These are phyloP conservation scores for Fusarium armeniacum DNA, from an alignment of 2,329 filamentous ascomycete species.

Conservation along the genomic window DNA sequence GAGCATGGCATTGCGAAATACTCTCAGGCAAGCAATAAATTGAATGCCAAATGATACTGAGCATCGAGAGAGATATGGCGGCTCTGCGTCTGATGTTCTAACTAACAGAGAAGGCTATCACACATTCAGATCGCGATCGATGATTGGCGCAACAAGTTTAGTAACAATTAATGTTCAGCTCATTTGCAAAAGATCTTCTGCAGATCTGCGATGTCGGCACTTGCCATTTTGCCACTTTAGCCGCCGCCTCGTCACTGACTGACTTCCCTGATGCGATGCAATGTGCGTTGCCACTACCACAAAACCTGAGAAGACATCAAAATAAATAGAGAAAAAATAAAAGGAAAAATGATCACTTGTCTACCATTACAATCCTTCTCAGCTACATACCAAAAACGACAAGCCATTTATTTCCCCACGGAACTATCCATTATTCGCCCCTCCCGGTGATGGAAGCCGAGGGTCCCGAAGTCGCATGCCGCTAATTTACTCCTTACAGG, in stretches of 20 bases:
- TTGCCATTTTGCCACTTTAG: constrained; percentile 4
- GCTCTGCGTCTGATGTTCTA: background rate
- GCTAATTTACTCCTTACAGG: constrained; percentile 19
- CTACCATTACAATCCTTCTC: background rate
- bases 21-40: background rate
- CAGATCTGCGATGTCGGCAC: constrained; percentile 1
- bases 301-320: background rate
- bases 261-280: background rate
- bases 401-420: constrained; percentile 2
- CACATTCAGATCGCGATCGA: background rate
- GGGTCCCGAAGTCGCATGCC: constrained; percentile 20
- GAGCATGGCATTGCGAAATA: background rate
- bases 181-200: background rate
- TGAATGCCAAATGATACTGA: background rate
- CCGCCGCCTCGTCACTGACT: background rate
- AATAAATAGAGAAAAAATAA: background rate
- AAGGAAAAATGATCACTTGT: background rate
- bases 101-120: background rate
- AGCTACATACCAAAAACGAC: background rate
- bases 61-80: background rate
- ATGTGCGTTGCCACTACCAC: background rate
- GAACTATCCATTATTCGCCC: background rate
- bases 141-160: background rate
- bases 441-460: constrained; percentile 7
- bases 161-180: background rate